Base-by-base conservation (phyloP, 257 asterid species). In the Rehmannia glutinosa region DNA sequence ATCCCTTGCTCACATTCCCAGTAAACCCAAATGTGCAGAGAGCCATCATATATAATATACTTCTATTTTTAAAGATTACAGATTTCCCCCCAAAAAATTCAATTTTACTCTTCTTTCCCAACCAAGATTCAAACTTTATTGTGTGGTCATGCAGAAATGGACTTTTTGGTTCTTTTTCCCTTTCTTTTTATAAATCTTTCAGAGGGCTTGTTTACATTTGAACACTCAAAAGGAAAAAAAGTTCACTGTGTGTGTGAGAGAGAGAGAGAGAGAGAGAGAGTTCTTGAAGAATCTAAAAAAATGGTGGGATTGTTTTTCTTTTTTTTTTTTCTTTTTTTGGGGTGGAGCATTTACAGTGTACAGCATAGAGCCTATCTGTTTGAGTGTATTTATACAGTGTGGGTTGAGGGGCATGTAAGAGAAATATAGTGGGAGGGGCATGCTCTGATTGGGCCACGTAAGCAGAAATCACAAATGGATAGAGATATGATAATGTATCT, bases 391-490 rank as follows among this genome's bases (percentile, higher is more conserved):
- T 19, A 36, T 62, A n/a, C n/a, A n/a, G 30, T 15, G 64, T 7
- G 71, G 42, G 41, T 35, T 38, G 58, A 38, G 47, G 61, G 6
- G 5, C 56, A 63, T 52, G 56, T 7, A 8, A 42, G 46, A 35
- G 68, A 60, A 54, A 64, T 1, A 72, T 17, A 49, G 63, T 36
- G 68, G 63, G 66, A 8, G 45, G 27, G 67, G 73, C 56, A n/a
- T 1, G 25, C 7, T 75, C 42, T 64, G 64, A 83, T 85, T 88
- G 87, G 89, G 70, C 91, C 91, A 86, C 84, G 79, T 71, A 23
- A 68, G 70, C 64, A 46, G 83, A 80, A 82, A 82, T 88, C 87
- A 68, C 73, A 57, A 62, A 51, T 59, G 90, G 92, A 87, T 81
- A 81, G 84, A 70, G 80, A 73, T 43, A 58, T 74, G 95, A 81